phyloP scores from a whole-genome alignment of 345 rosid species.

The Noccaea caerulescens region DNA sequence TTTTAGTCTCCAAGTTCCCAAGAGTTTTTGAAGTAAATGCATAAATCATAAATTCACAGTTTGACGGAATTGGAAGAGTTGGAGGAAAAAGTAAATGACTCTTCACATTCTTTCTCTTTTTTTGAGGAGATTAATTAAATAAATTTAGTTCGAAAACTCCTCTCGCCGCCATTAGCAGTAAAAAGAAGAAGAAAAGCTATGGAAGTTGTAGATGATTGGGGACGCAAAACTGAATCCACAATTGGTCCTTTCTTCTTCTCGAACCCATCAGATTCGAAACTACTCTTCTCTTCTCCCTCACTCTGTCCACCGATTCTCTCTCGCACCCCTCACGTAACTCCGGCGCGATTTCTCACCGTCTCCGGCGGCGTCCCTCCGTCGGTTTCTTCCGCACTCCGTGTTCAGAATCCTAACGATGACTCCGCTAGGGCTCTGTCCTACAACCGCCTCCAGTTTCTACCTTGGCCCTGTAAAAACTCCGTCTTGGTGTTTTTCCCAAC shows the following conservation, averaged over 20 bases:
- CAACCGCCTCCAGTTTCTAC: slow-evolving; percentile 65
- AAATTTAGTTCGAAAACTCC: background rate
- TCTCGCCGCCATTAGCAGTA: slow-evolving; percentile 16
- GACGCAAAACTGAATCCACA: slow-evolving; percentile 29
- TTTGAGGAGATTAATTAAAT: too few relatives aligned
- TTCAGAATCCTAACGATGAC: slow-evolving; percentile 26
- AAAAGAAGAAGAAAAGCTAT: background rate
- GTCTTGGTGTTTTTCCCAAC: slow-evolving; percentile 63
- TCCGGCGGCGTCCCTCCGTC: slow-evolving; percentile 51
- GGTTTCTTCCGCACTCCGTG: slow-evolving; percentile 41
- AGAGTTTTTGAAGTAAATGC: too few relatives aligned
- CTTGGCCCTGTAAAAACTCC: slow-evolving; percentile 35
- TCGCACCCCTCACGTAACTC: slow-evolving; percentile 54
- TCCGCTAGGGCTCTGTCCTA: slow-evolving; percentile 40
- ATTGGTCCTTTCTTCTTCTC: slow-evolving; percentile 45
- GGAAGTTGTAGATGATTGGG: slow-evolving; percentile 38
- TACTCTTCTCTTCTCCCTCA: slow-evolving; percentile 54
- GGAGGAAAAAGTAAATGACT: too few relatives aligned
- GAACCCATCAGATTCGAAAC: slow-evolving; percentile 43
- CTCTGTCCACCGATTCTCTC: slow-evolving; percentile 48
- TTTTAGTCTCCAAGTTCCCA: too few relatives aligned
- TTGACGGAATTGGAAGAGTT: too few relatives aligned
- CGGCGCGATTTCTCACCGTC: slow-evolving; percentile 56
- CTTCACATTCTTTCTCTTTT: too few relatives aligned
- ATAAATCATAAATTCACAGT: too few relatives aligned